Percentiles rank a stretch among this genome's conserved stretches.
These are phyloP conservation scores for Irpex rosettiformis DNA, from an alignment of 1,284 basidiomycete species.

Conservation along the genomic window DNA sequence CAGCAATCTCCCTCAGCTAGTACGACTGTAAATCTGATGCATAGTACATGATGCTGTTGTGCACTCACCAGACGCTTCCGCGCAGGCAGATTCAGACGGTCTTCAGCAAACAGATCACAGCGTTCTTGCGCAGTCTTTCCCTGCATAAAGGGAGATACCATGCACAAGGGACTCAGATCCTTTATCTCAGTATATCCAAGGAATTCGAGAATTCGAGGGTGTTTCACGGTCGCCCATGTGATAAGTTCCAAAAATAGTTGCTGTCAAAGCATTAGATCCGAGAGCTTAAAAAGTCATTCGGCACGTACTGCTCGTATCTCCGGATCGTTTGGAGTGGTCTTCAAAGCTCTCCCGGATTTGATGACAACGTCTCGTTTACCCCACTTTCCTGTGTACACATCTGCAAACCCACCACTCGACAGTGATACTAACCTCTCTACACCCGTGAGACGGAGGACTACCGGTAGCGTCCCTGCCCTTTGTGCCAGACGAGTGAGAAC, in stretches of 20 bases:
- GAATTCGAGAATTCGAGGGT: background rate
- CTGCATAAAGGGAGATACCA: background rate
- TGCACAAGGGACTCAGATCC: background rate
- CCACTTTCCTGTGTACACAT: too few relatives aligned
- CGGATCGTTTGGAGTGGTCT: too few relatives aligned
- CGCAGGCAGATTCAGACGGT: background rate
- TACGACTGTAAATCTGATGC: background rate
- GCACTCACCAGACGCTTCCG: background rate
- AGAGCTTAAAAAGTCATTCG: background rate
- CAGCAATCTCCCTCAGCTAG: conserved; percentile 5
- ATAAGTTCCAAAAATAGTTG: conserved; percentile 1
- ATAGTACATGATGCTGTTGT: background rate
- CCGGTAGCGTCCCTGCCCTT: too few relatives aligned
- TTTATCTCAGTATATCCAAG: background rate
- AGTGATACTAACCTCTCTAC: too few relatives aligned
- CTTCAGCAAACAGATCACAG: background rate
- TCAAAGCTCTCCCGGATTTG: too few relatives aligned
- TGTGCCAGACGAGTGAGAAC: too few relatives aligned
- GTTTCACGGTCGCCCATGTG: conserved; percentile 1
- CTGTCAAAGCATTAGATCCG: background rate
- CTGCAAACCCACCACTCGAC: too few relatives aligned
- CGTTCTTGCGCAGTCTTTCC: background rate
- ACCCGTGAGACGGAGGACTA: too few relatives aligned
- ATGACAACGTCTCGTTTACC: too few relatives aligned
- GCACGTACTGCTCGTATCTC: background rate